These are phyloP conservation scores for Aureobasidium uvarum DNA, from an alignment of 2,329 filamentous ascomycete species.

Conservation along the genomic window DNA sequence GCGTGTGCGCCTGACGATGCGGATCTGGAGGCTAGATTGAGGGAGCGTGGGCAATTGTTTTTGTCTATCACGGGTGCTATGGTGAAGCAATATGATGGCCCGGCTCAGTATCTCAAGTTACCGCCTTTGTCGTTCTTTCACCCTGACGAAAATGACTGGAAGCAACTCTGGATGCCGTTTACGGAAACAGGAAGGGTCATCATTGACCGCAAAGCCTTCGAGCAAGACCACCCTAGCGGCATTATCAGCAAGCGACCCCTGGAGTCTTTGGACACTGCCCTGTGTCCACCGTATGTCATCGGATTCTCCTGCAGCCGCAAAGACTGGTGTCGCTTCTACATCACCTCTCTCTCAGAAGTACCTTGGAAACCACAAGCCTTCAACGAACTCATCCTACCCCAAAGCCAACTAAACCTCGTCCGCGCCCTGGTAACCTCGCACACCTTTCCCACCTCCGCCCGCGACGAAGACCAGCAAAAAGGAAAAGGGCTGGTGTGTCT, in stretches of 20 bases:
- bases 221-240: conserved; percentile 13
- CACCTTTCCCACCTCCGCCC: neutral
- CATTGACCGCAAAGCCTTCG: conserved; percentile 7
- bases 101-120: neutral
- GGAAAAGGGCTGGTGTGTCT: conserved; percentile 43
- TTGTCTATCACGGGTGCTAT: neutral
- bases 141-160: neutral
- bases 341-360: neutral
- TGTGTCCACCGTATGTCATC: neutral
- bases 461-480: conserved; percentile 31
- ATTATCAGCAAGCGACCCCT: neutral
- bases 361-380: neutral
- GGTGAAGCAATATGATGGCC: neutral
- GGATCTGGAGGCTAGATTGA: neutral
- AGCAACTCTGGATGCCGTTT: conserved; percentile 1
- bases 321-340: conserved; percentile 7
- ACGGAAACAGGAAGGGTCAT: conserved; percentile 4
- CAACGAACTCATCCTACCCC: neutral
- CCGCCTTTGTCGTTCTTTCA: neutral
- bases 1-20: neutral
- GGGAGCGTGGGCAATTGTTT: neutral
- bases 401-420: neutral
- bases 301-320: conserved; percentile 6
- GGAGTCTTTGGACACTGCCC: neutral
- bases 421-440: neutral